A percentile compares a stretch with the other conserved stretches of the same genome.
Evolutionary conservation across 2,329 filamentous ascomycete species (phyloP).

Genomic region (Daldinia sp.): DNA sequence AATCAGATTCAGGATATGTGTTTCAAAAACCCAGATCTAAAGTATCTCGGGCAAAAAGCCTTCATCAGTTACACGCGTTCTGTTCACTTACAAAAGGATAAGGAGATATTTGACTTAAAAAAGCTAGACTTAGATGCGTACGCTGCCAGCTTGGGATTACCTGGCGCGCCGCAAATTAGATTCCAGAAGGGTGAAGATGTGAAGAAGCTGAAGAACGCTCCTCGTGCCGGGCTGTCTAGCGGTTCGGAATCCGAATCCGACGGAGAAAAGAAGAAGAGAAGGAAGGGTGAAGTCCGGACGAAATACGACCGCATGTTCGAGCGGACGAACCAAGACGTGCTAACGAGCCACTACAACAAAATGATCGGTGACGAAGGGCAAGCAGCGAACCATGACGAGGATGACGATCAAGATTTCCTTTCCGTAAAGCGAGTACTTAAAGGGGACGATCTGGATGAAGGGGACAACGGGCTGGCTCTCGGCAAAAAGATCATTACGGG

Average conservation of each 20-base stretch:
- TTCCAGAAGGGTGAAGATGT: slow-evolving; percentile 90
- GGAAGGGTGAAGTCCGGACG: slow-evolving; percentile 79
- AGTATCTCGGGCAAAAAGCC: slow-evolving; percentile 94
- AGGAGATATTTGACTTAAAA: slow-evolving; percentile 86
- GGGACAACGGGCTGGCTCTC: slow-evolving; percentile 53
- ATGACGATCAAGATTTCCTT: slow-evolving; percentile 80
- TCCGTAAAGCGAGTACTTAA: slow-evolving; percentile 87
- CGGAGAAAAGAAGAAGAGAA: slow-evolving; percentile 63
- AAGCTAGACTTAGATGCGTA: slow-evolving; percentile 86
- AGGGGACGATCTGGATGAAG: slow-evolving; percentile 68
- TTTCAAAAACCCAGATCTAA: slow-evolving; percentile 92
- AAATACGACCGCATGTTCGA: slow-evolving; percentile 99
- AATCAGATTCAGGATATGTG: slow-evolving; percentile 92
- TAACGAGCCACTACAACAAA: slow-evolving; percentile 93
- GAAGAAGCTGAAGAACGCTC: slow-evolving; percentile 87
- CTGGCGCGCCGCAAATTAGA: slow-evolving; percentile 91
- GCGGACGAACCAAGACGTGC: slow-evolving; percentile 91
- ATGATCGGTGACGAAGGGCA: slow-evolving; percentile 72
- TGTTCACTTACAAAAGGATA: slow-evolving; percentile 87
- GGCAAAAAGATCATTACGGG: slow-evolving; percentile 69
- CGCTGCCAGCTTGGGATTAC: slow-evolving; percentile 84
- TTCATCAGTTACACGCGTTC: slow-evolving; percentile 91
- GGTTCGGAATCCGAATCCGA: slow-evolving; percentile 67
- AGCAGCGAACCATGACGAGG: slow-evolving; percentile 53
- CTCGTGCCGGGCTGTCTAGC: slow-evolving; percentile 71